Base-by-base conservation (phyloP, 352 stramenopile species). In the Globisporangium cylindrosporum region DNA sequence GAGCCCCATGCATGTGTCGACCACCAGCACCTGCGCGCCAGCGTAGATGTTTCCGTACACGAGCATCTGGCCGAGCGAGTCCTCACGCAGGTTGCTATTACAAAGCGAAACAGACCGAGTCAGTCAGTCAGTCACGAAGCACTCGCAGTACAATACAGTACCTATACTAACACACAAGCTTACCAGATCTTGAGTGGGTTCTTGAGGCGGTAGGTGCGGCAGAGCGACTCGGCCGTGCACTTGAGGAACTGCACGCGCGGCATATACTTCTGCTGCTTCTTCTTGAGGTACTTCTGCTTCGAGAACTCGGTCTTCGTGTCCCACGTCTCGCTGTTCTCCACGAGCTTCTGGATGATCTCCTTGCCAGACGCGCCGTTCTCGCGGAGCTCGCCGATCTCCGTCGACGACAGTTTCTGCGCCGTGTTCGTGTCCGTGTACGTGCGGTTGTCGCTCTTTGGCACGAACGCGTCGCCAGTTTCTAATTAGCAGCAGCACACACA, bases 241-340 rank as follows among this genome's bases (percentile, higher is more conserved):
- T 90, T 82, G 59, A 94, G 70, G 69, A 93, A 87, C 25, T 85
- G 83, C 68, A 95, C 88, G 59, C 88, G 88, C 2, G 88, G 88
- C 84, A 95, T 95, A 76, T 95, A 95, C 75, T 97, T 97, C 68
- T 95, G 80, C 77, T 98, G 93, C 79, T 99, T 99, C 69, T 96
- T 95, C 67, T 93, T 94, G 55, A 98, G 88, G 77, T 98, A 99
- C 68, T 99, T 99, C 68, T 97, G 93, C 78, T 98, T 97, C 62
- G 91, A 97, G 60, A 98, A 99, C 61, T 97, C 91, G 2, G 95
- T 98, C 80, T 98, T 98, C 69, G 85, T 81, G 43, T 94, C 80
- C 84, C 97, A 99, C 56, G 95, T 98, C 38, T 94, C 89, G 60
- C 91, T 98, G 77, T 98, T 98, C 72, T 97, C 88, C 56, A 98